Percentiles rank a stretch among this genome's conserved stretches.
These are phyloP conservation scores for Phytophthora aleatoria DNA, from an alignment of 352 stramenopile species.

Conservation along the genomic window DNA sequence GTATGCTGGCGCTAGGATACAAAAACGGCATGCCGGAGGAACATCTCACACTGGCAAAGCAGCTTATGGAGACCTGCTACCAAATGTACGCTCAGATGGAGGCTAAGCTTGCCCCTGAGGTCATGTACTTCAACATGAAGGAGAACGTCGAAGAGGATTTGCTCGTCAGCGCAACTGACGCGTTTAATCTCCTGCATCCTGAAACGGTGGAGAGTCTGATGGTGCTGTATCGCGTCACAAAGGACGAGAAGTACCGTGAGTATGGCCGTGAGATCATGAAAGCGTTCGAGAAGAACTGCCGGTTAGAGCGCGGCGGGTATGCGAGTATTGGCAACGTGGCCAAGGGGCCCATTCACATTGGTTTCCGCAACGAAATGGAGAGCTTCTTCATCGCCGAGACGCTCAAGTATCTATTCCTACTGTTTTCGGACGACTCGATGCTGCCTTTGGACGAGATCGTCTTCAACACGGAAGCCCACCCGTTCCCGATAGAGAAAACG, in stretches of 20 bases:
- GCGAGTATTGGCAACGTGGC: slow-evolving; percentile 65
- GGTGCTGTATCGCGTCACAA: slow-evolving; percentile 91
- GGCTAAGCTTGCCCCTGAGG: slow-evolving; percentile 88
- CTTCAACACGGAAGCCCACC: slow-evolving; percentile 91
- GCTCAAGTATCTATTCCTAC: slow-evolving; percentile 94
- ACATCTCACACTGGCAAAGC: slow-evolving; percentile 77
- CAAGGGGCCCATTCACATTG: slow-evolving; percentile 40
- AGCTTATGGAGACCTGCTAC: slow-evolving; percentile 85
- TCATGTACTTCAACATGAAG: slow-evolving; percentile 78
- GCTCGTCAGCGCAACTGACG: slow-evolving; percentile 58
- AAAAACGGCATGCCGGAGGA: slow-evolving; percentile 64
- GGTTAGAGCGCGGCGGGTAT: slow-evolving; percentile 66
- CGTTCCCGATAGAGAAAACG: slow-evolving; percentile 60
- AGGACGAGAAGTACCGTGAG: slow-evolving; percentile 85
- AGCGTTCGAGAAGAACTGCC: slow-evolving; percentile 83
- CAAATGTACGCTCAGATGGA: slow-evolving; percentile 87
- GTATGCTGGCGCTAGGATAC: slow-evolving; percentile 85
- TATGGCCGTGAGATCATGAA: slow-evolving; percentile 89
- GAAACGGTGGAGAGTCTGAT: slow-evolving; percentile 94
- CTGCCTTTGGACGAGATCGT: slow-evolving; percentile 85
- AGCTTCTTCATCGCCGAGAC: slow-evolving; percentile 94
- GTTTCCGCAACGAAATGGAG: slow-evolving; percentile 84
- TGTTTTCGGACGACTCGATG: slow-evolving; percentile 88
- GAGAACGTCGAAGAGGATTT: slow-evolving; percentile 54
- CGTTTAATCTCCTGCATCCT: slow-evolving; percentile 87